Conservation (phyloP, 768 basidiomycete species). For the Calvatia gigantea region DNA sequence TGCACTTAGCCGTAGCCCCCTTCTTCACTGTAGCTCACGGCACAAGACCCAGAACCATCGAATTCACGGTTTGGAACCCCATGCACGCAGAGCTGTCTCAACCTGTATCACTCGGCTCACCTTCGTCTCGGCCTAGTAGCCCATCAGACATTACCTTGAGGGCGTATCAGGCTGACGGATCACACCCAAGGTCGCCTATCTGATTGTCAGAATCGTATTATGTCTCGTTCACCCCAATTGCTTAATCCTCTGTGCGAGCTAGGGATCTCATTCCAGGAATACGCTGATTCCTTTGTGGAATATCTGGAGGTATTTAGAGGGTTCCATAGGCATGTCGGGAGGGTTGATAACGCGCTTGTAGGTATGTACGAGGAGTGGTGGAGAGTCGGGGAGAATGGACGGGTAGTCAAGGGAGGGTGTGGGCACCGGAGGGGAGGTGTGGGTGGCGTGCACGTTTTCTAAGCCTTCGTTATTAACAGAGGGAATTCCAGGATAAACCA, state of each 20-base stretch:
- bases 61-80: no score
- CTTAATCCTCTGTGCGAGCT: slow-evolving; percentile 89
- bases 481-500: slow-evolving; percentile 58
- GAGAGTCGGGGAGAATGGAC: slow-evolving; percentile 90
- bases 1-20: no score
- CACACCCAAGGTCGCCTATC: slow-evolving; percentile 76
- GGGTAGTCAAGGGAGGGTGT: slow-evolving; percentile 89
- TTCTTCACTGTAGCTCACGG: no score
- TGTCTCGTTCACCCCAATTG: slow-evolving; percentile 91
- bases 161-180: slow-evolving; percentile 35
- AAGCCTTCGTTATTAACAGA: not conserved
- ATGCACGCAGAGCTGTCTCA: not conserved
- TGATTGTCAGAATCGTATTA: slow-evolving; percentile 94
- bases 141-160: slow-evolving; percentile 21
- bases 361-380: slow-evolving; percentile 83
- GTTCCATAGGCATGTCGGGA: slow-evolving; percentile 67
- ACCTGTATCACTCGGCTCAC: slow-evolving; percentile 1
- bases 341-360: slow-evolving; percentile 70
- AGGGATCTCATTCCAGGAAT: slow-evolving; percentile 91
- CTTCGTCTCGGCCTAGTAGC: slow-evolving; percentile 41
- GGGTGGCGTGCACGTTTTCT: slow-evolving; percentile 25
- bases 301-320: slow-evolving; percentile 78
- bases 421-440: slow-evolving; percentile 78
- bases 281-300: slow-evolving; percentile 70
- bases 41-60: no score